Base-by-base conservation (phyloP, 257 asterid genomes). In the Nemophila menziesii region DNA sequence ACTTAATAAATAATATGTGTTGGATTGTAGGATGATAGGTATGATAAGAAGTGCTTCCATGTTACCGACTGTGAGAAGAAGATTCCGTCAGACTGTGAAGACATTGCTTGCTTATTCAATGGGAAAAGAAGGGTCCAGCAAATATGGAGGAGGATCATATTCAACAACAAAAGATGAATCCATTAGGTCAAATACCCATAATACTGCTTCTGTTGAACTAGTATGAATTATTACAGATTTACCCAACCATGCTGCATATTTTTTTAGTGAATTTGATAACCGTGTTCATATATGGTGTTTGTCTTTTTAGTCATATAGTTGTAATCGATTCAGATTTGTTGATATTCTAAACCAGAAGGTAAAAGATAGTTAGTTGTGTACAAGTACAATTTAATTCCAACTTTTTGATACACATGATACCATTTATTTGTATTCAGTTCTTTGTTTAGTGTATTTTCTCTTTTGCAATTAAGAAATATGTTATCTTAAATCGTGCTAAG, bases 1-100 rank as follows among this genome's bases (percentile, higher is more conserved):
- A n/a, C n/a, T n/a, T n/a, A n/a, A n/a, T n/a, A n/a, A n/a, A n/a
- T n/a, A n/a, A n/a, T n/a, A n/a, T n/a, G n/a, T n/a, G n/a, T n/a
- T n/a, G n/a, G n/a, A n/a, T 66, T 53, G 53, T 75, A 89, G 98
- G 75, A 80, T 89, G 87, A 43, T 74, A 55, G 98, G 98, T 33
- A 78, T 89, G 71, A 39, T 44, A n/a, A 70, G 69, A 62, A 76
- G 90, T 55, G n/a, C 72, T 3, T 38, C 82, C 2, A 89, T 84
- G 66, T 65, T 89, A 22, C 98, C 98, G 2, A 89, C 98, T 29
- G 72, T 71, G 16, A 71, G 94, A 15, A 76, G 98, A 68, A 74
- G 64, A 59, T 89, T 61, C 58, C 67, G 82, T 22, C 93, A 80
- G 22, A 75, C 84, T 5, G 98, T 84, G 60, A 89, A 80, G 75